phyloP scores from a whole-genome alignment of 2,329 filamentous ascomycete genomes.

The Cladophialophora chaetospira region DNA sequence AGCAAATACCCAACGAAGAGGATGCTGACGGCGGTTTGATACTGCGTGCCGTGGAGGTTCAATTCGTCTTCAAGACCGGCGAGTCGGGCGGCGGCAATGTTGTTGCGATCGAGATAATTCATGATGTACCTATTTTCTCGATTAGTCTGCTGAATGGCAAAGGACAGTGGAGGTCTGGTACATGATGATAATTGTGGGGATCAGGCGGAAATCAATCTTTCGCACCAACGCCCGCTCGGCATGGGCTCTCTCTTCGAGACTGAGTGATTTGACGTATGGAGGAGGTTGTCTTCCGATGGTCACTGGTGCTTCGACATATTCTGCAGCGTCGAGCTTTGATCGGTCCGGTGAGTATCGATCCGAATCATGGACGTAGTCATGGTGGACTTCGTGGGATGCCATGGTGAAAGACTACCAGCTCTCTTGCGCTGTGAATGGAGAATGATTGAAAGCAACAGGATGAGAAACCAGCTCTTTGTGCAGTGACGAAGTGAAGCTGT shows the following conservation, averaged over 20 bases:
- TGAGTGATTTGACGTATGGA: constrained; percentile 30
- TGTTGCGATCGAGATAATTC: constrained; percentile 69
- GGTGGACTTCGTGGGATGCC: constrained; percentile 8
- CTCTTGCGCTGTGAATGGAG: background rate
- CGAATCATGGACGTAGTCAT: constrained; percentile 13
- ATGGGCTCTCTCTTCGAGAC: constrained; percentile 52
- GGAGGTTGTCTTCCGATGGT: constrained; percentile 10
- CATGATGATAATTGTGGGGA: constrained; percentile 71
- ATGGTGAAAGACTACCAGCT: background rate
- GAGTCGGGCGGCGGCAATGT: constrained; percentile 58
- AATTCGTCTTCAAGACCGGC: constrained; percentile 55
- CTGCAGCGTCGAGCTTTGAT: constrained; percentile 3
- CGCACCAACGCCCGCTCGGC: constrained; percentile 64
- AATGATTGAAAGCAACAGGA: background rate
- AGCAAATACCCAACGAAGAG: constrained; percentile 63
- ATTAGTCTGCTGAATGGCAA: constrained; percentile 43
- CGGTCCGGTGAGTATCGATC: constrained; percentile 3
- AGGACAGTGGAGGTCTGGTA: constrained; percentile 66
- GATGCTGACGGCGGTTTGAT: constrained; percentile 44
- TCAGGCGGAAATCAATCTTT: constrained; percentile 69
- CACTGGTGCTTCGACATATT: constrained; percentile 7
- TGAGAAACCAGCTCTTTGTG: background rate
- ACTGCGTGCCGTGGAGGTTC: constrained; percentile 26
- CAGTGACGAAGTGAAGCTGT: background rate
- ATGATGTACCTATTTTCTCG: constrained; percentile 60